These are phyloP conservation scores for Candida frijolesensis DNA, from an alignment of 1,139 yeast species.

Conservation along the genomic window DNA sequence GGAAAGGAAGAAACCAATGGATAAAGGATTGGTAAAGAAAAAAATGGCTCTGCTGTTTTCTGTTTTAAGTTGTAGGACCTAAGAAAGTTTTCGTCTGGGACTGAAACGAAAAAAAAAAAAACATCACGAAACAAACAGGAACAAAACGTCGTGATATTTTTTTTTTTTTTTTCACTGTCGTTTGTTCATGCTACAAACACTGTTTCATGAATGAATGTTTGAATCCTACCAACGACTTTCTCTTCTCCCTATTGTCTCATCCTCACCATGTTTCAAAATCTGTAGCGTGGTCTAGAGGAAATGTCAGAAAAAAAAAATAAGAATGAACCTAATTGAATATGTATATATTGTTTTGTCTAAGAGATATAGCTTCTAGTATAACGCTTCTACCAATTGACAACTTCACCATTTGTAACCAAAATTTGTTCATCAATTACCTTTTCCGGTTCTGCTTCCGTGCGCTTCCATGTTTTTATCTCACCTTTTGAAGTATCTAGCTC, in stretches of 20 bases:
- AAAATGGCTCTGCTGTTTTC: too few relatives aligned
- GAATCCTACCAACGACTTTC: neutral
- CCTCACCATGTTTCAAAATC: neutral
- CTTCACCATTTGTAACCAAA: constrained; percentile 54
- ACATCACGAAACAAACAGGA: too few relatives aligned
- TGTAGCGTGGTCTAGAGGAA: neutral
- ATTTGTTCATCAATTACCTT: constrained; percentile 56
- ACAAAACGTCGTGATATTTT: neutral
- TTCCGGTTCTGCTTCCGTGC: constrained; percentile 57
- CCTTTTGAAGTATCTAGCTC: constrained; percentile 60
- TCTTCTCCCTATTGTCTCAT: neutral
- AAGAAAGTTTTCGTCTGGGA: too few relatives aligned
- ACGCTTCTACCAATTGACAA: constrained; percentile 21
- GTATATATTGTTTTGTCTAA: neutral
- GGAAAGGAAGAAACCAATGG: too few relatives aligned
- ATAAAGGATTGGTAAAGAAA: too few relatives aligned
- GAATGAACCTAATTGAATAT: neutral
- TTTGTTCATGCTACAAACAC: neutral
- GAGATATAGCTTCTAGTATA: neutral
- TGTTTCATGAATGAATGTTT: constrained; percentile 2
- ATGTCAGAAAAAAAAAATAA: neutral
- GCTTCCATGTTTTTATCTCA: constrained; percentile 72
- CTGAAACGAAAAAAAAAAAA: too few relatives aligned
- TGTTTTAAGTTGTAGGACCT: too few relatives aligned
- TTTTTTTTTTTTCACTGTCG: neutral